These are phyloP conservation scores for Dichomitus squalens DNA, from an alignment of 1,284 basidiomycete species.

Conservation along the genomic window DNA sequence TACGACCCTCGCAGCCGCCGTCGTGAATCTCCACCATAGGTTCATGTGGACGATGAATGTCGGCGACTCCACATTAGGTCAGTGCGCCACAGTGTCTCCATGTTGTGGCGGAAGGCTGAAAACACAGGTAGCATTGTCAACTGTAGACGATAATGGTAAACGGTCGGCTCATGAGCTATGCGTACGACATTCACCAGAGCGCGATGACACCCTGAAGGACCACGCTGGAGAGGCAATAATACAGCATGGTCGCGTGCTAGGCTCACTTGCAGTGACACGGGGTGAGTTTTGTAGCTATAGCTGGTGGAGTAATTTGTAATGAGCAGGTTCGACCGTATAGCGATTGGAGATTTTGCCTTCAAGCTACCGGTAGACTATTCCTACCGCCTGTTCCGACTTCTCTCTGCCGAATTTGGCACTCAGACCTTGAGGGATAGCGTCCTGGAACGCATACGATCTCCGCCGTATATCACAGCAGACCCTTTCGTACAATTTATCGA, in stretches of 20 bases:
- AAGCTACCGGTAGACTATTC: conserved; percentile 5
- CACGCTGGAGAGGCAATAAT: conserved; percentile 3
- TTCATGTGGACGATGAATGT: conserved; percentile 14
- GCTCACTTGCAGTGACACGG: conserved; percentile 3
- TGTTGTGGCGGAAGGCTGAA: neutral
- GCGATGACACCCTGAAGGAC: neutral
- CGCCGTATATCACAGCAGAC: conserved; percentile 11
- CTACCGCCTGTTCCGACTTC: conserved; percentile 6
- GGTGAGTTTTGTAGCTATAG: neutral
- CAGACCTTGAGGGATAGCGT: neutral
- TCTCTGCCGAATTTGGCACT: neutral
- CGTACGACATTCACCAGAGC: conserved; percentile 4
- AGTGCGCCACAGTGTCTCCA: neutral
- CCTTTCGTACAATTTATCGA: conserved; percentile 13
- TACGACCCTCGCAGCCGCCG: conserved; percentile 8
- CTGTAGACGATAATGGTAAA: conserved; percentile 1
- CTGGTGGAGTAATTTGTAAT: neutral
- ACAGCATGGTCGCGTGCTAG: conserved; percentile 1
- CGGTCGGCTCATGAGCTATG: conserved; percentile 3
- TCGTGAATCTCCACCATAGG: conserved; percentile 4
- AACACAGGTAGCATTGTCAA: neutral
- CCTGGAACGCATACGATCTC: conserved; percentile 2
- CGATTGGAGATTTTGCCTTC: conserved; percentile 11
- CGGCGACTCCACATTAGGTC: conserved; percentile 10
- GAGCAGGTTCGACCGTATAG: neutral